These are phyloP conservation scores for Didymella keratinophila DNA, from an alignment of 2,329 filamentous ascomycete genomes.

Conservation along the genomic window DNA sequence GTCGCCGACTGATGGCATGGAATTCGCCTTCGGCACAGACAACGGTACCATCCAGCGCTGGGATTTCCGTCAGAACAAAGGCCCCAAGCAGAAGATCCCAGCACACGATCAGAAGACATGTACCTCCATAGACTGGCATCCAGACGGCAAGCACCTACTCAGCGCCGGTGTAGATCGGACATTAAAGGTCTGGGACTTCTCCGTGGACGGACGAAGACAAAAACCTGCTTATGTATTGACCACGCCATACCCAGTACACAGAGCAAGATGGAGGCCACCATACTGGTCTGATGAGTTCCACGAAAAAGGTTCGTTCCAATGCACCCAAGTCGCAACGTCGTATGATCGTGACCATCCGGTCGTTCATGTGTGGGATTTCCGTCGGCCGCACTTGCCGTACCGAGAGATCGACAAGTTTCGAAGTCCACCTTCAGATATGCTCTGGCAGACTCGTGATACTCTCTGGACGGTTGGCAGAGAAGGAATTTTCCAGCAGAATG, in stretches of 20 bases:
- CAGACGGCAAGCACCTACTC: constrained; percentile 69
- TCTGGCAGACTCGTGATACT: constrained; percentile 70
- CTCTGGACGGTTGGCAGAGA: constrained; percentile 70
- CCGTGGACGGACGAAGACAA: constrained; percentile 62
- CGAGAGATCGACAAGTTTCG: constrained; percentile 66
- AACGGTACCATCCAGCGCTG: constrained; percentile 69
- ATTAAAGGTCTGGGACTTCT: constrained; percentile 71
- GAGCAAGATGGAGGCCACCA: constrained; percentile 69
- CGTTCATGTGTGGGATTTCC: constrained; percentile 71
- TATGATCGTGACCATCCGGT: constrained; percentile 68
- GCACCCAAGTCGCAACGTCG: constrained; percentile 68
- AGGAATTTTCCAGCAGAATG: constrained; percentile 68
- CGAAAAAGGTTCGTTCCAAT: constrained; percentile 64
- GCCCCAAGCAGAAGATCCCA: constrained; percentile 66
- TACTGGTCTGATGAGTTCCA: constrained; percentile 62
- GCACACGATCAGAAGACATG: constrained; percentile 67
- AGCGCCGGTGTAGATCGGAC: constrained; percentile 69
- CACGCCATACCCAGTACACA: constrained; percentile 67
- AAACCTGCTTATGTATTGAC: constrained; percentile 66
- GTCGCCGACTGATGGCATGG: constrained; percentile 68
- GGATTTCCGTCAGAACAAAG: constrained; percentile 66
- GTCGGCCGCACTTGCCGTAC: constrained; percentile 68
- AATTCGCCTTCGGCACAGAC: constrained; percentile 71
- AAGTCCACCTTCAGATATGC: constrained; percentile 64
- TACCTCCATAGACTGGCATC: constrained; percentile 72